phyloP scores from a whole-genome alignment of 1,139 yeast species.

The Entelexis paramagnoliae region DNA sequence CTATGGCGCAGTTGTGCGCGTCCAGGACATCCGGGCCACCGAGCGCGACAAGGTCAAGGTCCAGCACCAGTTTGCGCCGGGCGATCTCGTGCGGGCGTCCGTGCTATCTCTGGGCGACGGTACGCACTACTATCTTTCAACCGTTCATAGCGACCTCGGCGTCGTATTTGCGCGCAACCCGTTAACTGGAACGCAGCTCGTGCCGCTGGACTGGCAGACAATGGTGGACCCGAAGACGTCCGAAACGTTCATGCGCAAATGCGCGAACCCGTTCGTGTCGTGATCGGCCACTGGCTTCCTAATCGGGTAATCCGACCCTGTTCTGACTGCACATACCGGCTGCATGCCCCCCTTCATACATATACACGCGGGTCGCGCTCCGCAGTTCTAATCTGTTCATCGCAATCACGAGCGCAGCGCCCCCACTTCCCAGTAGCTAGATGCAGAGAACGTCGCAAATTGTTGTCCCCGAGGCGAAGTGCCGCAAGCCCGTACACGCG shows the following conservation, averaged over 20 bases:
- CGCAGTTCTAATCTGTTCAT: too few species aligned
- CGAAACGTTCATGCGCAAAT: constrained; percentile 65
- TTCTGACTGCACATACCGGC: neutral
- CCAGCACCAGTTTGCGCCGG: constrained; percentile 73
- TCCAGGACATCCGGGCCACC: constrained; percentile 82
- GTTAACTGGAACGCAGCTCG: constrained; percentile 63
- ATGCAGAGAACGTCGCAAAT: neutral
- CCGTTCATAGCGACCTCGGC: constrained; percentile 86
- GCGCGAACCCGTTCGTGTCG: constrained; percentile 69
- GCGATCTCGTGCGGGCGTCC: constrained; percentile 78
- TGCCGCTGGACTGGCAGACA: constrained; percentile 91
- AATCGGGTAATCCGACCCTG: neutral
- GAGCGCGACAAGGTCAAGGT: constrained; percentile 82
- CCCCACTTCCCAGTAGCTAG: too few species aligned
- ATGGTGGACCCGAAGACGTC: constrained; percentile 78
- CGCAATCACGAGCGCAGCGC: too few species aligned
- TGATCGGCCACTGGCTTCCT: neutral
- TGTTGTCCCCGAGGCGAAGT: neutral
- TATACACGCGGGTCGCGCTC: neutral
- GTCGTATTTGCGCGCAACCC: constrained; percentile 70
- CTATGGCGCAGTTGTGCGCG: constrained; percentile 76
- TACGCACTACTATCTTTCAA: constrained; percentile 72
- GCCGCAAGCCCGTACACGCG: neutral
- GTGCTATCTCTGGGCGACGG: constrained; percentile 86
- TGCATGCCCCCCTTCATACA: neutral